phyloP scores from a whole-genome alignment of 208 protist genomes.

The Phytomonas francai region DNA sequence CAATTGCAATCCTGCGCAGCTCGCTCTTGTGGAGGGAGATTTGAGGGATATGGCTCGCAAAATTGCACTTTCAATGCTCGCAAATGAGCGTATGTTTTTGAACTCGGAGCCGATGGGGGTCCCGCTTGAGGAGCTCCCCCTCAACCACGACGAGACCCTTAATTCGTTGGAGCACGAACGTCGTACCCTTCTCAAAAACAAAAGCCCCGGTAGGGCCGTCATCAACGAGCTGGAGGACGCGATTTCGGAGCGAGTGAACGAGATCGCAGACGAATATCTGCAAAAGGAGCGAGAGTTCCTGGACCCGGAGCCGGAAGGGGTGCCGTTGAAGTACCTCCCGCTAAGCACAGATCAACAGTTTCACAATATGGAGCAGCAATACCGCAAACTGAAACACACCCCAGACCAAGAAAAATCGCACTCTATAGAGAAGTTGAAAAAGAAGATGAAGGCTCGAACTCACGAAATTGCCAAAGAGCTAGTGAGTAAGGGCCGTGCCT shows the following conservation, averaged over 20 bases:
- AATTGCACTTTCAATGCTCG: constrained; percentile 42
- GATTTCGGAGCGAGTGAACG: constrained; percentile 49
- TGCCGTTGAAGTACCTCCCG: constrained; percentile 56
- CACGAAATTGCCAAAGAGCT: constrained; percentile 40
- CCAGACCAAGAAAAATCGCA: constrained; percentile 8
- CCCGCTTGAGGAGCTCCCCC: constrained; percentile 43
- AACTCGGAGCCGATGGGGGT: constrained; percentile 52
- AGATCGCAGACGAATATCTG: constrained; percentile 49
- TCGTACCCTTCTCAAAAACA: constrained; percentile 35
- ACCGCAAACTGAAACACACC: constrained; percentile 15
- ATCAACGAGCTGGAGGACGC: constrained; percentile 41
- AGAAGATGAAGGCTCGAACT: constrained; percentile 55
- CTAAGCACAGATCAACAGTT: constrained; percentile 51
- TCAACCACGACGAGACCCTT: constrained; percentile 57
- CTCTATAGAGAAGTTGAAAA: constrained; percentile 27
- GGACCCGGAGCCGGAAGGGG: constrained; percentile 47
- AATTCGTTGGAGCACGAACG: constrained; percentile 57
- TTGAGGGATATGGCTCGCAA: constrained; percentile 54
- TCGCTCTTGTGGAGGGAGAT: constrained; percentile 37
- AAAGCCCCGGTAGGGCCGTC: constrained; percentile 17
- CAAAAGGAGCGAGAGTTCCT: constrained; percentile 59
- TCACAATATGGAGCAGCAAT: constrained; percentile 43
- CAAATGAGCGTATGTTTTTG: constrained; percentile 63
- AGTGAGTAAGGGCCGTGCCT: constrained; percentile 50
- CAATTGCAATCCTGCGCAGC: constrained; percentile 17